Evolutionary conservation across 169 alveolate species (phyloP).

Genomic region (Perkinsus chesapeaki): DNA sequence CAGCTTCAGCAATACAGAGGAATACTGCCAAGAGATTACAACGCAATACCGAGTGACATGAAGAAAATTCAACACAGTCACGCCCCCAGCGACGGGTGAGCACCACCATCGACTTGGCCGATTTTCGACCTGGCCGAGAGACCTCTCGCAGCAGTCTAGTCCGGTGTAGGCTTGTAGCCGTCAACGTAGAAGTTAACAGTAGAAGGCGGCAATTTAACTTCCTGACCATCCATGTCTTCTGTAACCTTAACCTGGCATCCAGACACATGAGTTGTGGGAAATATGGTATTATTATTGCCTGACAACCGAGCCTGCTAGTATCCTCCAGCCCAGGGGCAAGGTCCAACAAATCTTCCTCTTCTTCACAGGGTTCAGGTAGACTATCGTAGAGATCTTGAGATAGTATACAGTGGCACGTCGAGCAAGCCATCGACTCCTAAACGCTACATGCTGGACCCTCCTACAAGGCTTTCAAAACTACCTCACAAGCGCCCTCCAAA

Average conservation of each 20-base stretch:
- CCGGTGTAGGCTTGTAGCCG: conserved; percentile 71
- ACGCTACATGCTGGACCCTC: not conserved
- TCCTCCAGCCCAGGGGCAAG: conserved; percentile 86
- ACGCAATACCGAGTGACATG: not conserved
- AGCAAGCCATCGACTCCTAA: conserved; percentile 14
- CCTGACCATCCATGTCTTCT: conserved; percentile 64
- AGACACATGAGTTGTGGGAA: conserved; percentile 7
- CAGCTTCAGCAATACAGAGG: no score
- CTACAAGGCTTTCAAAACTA: not conserved
- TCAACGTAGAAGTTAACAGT: conserved; percentile 86
- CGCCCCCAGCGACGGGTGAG: not conserved
- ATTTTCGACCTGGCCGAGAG: not conserved
- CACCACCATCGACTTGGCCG: not conserved
- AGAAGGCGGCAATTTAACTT: conserved; percentile 69
- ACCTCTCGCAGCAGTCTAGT: not conserved
- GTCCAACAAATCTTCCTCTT: conserved; percentile 87
- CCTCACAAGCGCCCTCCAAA: conserved; percentile 39
- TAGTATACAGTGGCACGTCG: conserved; percentile 89
- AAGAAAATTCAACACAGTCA: not conserved
- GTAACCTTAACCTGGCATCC: conserved; percentile 81
- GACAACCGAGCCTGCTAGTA: conserved; percentile 36
- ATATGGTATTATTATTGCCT: not conserved
- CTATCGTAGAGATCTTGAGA: conserved; percentile 73
- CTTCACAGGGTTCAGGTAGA: conserved; percentile 70
- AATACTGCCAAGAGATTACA: not conserved